phyloP scores from a whole-genome alignment of 495 filamentous ascomycete species.

The Parmelia sp. region DNA sequence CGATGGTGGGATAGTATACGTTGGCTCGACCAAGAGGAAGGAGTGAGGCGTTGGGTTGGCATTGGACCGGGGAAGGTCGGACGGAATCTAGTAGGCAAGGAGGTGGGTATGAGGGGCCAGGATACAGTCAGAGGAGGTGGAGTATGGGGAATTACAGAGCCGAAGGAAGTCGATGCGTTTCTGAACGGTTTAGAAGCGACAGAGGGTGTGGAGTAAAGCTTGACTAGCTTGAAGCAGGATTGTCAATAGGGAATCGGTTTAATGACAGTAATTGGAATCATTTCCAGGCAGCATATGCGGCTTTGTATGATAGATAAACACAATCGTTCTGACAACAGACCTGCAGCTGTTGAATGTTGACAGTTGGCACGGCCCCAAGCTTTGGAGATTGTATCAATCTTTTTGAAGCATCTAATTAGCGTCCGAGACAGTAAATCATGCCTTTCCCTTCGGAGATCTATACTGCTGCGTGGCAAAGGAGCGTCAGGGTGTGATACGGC shows the following conservation, averaged over 20 bases:
- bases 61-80: constrained; percentile 95
- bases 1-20: constrained; percentile 88
- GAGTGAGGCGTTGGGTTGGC: constrained; percentile 82
- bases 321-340: not conserved
- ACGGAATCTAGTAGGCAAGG: constrained; percentile 88
- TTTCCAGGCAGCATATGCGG: not conserved
- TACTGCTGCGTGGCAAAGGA: not conserved
- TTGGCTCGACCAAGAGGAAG: constrained; percentile 80
- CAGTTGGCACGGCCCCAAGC: not conserved
- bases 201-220: constrained; percentile 5
- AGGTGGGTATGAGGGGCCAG: constrained; percentile 77
- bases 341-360: not conserved
- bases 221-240: not conserved
- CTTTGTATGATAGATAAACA: not conserved
- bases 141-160: constrained; percentile 86
- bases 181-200: constrained; percentile 56
- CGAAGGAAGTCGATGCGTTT: constrained; percentile 72
- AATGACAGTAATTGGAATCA: not conserved
- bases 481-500: not conserved
- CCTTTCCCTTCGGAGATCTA: not conserved
- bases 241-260: not conserved
- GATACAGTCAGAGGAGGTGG: constrained; percentile 79
- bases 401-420: not conserved
- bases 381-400: not conserved
- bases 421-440: not conserved